Conservation (phyloP, 2,329 filamentous ascomycete species). For the Aspergillus sp. region DNA sequence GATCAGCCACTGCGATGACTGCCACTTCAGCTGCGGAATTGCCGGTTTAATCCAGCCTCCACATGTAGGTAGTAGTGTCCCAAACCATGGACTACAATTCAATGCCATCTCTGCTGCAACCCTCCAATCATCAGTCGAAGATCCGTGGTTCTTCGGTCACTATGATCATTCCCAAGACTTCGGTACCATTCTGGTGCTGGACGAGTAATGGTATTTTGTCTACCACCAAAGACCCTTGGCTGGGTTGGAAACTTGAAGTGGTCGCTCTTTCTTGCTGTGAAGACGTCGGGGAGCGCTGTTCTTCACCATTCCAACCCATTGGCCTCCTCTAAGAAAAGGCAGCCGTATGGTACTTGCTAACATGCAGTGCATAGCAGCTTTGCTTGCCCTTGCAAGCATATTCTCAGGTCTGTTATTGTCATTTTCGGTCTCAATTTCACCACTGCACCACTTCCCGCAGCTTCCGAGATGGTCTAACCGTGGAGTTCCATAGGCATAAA, state of each 20-base stretch:
- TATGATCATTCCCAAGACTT: neutral
- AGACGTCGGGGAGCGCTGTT: neutral
- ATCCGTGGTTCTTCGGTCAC: neutral
- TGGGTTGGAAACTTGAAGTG: neutral
- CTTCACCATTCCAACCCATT: neutral
- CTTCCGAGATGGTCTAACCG: neutral
- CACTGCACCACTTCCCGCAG: neutral
- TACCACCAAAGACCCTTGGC: neutral
- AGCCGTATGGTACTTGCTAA: slow-evolving; percentile 8
- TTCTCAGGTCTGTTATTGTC: slow-evolving; percentile 16
- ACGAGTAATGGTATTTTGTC: neutral
- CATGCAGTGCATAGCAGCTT: slow-evolving; percentile 18
- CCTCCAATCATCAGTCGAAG: neutral
- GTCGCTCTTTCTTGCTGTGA: neutral
- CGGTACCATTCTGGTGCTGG: neutral
- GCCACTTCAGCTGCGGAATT: neutral
- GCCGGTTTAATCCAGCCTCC: neutral
- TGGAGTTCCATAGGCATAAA: neutral
- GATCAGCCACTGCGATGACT: neutral
- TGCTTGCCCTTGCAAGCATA: slow-evolving; percentile 19
- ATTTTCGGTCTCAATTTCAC: neutral
- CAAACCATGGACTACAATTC: neutral
- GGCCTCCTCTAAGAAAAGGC: neutral
- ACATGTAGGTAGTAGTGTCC: neutral
- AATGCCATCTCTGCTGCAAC: neutral